phyloP scores from a whole-genome alignment of 176 grass and related monocot genomes.

The Bromus sterilis region DNA sequence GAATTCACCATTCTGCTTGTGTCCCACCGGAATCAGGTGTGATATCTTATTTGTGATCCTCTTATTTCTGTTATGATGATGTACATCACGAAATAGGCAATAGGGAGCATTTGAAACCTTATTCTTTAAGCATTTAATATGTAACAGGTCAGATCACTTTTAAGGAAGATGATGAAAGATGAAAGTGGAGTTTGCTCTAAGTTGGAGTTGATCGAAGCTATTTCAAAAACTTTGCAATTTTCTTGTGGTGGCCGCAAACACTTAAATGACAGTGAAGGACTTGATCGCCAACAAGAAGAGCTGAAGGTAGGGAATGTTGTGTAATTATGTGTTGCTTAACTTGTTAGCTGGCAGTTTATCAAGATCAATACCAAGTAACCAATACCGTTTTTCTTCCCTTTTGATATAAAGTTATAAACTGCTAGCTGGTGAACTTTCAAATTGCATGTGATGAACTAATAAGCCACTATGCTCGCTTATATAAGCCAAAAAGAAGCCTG shows the following conservation, averaged over 20 bases:
- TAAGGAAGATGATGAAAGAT: conserved; percentile 67
- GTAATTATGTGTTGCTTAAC: not conserved
- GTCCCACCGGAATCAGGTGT: conserved; percentile 72
- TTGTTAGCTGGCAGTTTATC: conserved; percentile 1
- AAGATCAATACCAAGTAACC: not conserved
- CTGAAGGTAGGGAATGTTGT: conserved; percentile 38
- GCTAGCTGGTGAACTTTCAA: not conserved
- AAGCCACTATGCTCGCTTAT: too few species aligned
- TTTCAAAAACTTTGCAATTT: conserved; percentile 34
- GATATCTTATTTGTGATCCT: not conserved
- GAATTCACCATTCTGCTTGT: conserved; percentile 55
- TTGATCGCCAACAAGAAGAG: conserved; percentile 55
- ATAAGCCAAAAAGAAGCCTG: too few species aligned
- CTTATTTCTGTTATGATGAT: not conserved
- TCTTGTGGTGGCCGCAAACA: not conserved
- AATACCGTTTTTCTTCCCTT: not conserved
- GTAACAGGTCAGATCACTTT: conserved; percentile 48
- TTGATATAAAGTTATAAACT: not conserved
- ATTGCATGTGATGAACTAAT: too few species aligned
- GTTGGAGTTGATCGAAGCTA: conserved; percentile 40
- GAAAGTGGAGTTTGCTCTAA: conserved; percentile 34
- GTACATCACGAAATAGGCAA: not conserved
- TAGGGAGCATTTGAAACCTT: not conserved
- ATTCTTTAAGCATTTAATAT: not conserved
- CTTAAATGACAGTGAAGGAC: conserved; percentile 19